phyloP scores from a whole-genome alignment of 805 yeast genomes.

The Candida gorgasii region DNA sequence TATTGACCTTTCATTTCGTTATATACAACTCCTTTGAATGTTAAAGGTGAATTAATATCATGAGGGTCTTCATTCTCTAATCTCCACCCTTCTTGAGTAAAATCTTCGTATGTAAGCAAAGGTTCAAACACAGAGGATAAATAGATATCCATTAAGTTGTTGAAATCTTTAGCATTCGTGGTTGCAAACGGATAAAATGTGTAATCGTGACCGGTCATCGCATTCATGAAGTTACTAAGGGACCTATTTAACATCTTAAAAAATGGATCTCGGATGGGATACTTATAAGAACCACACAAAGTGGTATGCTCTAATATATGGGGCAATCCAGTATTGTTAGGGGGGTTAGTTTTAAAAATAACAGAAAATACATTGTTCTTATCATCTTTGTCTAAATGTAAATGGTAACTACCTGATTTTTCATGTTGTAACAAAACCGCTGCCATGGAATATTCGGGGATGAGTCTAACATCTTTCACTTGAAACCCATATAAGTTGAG shows the following conservation, averaged over 20 bases:
- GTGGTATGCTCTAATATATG: slow-evolving; percentile 97
- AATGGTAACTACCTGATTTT: slow-evolving; percentile 73
- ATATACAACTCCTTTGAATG: slow-evolving; percentile 93
- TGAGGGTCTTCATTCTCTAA: slow-evolving; percentile 67
- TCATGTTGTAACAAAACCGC: slow-evolving; percentile 74
- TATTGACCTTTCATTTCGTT: slow-evolving; percentile 99
- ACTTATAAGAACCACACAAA: slow-evolving; percentile 86
- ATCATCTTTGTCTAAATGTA: slow-evolving; percentile 83
- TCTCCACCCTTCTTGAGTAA: slow-evolving; percentile 97
- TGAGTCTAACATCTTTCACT: slow-evolving; percentile 60
- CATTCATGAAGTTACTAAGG: slow-evolving; percentile 96
- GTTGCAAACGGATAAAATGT: slow-evolving; percentile 97
- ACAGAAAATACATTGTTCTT: slow-evolving; percentile 85
- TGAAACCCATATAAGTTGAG: slow-evolving; percentile 64
- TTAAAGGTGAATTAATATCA: slow-evolving; percentile 61
- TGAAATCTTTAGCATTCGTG: slow-evolving; percentile 78
- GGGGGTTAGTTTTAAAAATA: slow-evolving; percentile 92
- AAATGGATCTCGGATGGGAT: slow-evolving; percentile 95
- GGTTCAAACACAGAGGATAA: slow-evolving; percentile 87
- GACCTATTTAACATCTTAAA: slow-evolving; percentile 96
- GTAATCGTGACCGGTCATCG: slow-evolving; percentile 97
- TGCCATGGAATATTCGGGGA: slow-evolving; percentile 79
- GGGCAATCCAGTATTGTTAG: slow-evolving; percentile 93
- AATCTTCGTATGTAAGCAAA: slow-evolving; percentile 72
- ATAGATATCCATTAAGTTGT: slow-evolving; percentile 83